Evolutionary conservation across 768 basidiomycete genomes (phyloP).

Genomic region (Xerocomellus amylosporus): DNA sequence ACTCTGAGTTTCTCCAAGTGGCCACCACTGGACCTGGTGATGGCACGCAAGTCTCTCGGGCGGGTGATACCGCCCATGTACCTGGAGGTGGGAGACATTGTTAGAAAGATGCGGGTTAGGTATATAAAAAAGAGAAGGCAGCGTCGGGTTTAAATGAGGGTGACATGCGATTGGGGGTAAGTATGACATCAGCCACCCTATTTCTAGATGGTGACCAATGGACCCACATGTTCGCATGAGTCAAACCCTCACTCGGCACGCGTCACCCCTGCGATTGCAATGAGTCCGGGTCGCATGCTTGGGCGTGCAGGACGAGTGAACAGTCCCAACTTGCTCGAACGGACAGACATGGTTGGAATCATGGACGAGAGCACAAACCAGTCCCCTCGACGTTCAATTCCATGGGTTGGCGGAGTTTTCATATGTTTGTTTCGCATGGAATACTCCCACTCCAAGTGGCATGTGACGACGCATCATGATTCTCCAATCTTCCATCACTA

Average conservation of each 20-base stretch:
- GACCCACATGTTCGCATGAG: background rate
- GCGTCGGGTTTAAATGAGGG: constrained; percentile 8
- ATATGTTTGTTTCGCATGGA: background rate
- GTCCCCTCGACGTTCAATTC: background rate
- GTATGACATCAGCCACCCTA: constrained; percentile 25
- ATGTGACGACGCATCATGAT: no score
- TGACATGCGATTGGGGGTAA: background rate
- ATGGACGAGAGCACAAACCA: background rate
- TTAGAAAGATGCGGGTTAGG: background rate
- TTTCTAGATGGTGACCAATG: background rate
- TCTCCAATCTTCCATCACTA: background rate
- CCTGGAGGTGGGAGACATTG: constrained; percentile 29
- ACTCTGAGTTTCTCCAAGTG: constrained; percentile 24
- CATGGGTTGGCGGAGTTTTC: background rate
- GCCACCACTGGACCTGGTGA: constrained; percentile 38
- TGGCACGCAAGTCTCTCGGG: constrained; percentile 35
- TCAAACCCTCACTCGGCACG: background rate
- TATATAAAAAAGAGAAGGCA: background rate
- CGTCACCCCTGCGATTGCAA: background rate
- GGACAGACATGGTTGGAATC: background rate
- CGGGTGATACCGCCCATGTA: constrained; percentile 40
- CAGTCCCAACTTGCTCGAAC: background rate
- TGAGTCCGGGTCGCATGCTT: background rate
- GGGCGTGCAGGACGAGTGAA: background rate
- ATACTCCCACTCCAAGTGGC: constrained; percentile 3